Evolutionary conservation across 1,284 basidiomycete species (phyloP), one percentile per base, ranked within the genome.

Genomic region (Melanopsichium pennsylvanicum): DNA sequence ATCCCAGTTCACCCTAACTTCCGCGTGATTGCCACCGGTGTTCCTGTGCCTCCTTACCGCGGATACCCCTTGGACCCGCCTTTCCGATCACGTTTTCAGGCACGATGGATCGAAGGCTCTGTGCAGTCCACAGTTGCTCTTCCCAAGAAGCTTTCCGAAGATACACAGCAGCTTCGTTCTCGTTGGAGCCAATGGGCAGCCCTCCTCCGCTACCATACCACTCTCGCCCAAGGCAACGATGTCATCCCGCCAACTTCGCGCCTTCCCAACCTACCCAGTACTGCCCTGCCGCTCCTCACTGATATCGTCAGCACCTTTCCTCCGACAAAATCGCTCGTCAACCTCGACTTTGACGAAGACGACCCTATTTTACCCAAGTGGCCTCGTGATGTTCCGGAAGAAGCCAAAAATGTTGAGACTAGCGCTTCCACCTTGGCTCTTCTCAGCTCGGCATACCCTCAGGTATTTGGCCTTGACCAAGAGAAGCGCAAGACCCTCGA

Each of bases 1-100:
- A 73, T 82, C 23, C 74, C 76, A 3, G 79, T 79, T 18, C 79
- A 81, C 43, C 76, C 74, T n/a, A 74, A 80, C 46, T 83, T 83
- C 35, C 63, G 78, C 11, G 81, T 83, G 46, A 78, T 83, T 46
- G 80, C 81, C 9, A 74, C 80, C 15, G 81, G 81, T 29, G 46
- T 78, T 7, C 79, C 78, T 12, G 63, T 72, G 2, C 81, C 82
- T 8, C 82, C 82, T 5, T 83, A 81, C 69, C 75, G 75, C 16
- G 82, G 82, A 16, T 72, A 79, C 29, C 78, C 82, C 0, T 63
- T 82, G 43, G 82, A 83, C 36, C 82, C 82, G 1, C 82, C 82
- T n/a, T 83, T 83, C 72, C 75, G 82, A 21, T 81, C 79, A 0
- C 75, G 82, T 12, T 83, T 82, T 59, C 82, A 82, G 57, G 76